These are phyloP conservation scores for Neurospora sp. DNA, from an alignment of 495 filamentous ascomycete genomes.

Conservation along the genomic window DNA sequence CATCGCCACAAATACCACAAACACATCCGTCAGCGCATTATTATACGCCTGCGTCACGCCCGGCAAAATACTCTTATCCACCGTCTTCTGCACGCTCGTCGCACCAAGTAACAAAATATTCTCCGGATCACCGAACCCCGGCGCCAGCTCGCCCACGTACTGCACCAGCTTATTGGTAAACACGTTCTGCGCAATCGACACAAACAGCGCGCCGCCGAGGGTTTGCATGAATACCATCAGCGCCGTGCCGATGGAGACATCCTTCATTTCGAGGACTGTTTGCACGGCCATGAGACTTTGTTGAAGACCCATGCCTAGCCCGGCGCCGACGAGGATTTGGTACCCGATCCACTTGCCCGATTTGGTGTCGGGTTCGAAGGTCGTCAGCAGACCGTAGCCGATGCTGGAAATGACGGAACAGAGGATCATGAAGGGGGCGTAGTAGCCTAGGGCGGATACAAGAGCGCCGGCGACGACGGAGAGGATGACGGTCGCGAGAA, in stretches of 20 bases:
- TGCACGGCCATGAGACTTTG: slow-evolving; percentile 62
- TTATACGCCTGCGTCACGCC: slow-evolving; percentile 62
- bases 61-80: slow-evolving; percentile 32
- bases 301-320: slow-evolving; percentile 57
- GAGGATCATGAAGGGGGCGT: slow-evolving; percentile 61
- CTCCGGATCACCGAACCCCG: slow-evolving; percentile 34
- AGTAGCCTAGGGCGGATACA: slow-evolving; percentile 60
- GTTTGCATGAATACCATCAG: slow-evolving; percentile 62
- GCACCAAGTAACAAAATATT: slow-evolving; percentile 53
- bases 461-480: slow-evolving; percentile 51
- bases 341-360: slow-evolving; percentile 66
- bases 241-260: slow-evolving; percentile 58
- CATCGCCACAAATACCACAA: slow-evolving; percentile 59
- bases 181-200: slow-evolving; percentile 66
- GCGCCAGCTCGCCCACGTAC: slow-evolving; percentile 42
- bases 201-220: slow-evolving; percentile 62
- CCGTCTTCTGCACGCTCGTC: slow-evolving; percentile 46
- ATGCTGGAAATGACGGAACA: slow-evolving; percentile 49
- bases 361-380: slow-evolving; percentile 44
- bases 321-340: slow-evolving; percentile 59
- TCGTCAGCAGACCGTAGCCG: slow-evolving; percentile 62
- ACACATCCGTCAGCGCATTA: slow-evolving; percentile 53
- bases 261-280: slow-evolving; percentile 48
- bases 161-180: slow-evolving; percentile 61
- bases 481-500: slow-evolving; percentile 51